phyloP scores from a whole-genome alignment of 495 filamentous ascomycete species.

The Chaetomium fimeti region DNA sequence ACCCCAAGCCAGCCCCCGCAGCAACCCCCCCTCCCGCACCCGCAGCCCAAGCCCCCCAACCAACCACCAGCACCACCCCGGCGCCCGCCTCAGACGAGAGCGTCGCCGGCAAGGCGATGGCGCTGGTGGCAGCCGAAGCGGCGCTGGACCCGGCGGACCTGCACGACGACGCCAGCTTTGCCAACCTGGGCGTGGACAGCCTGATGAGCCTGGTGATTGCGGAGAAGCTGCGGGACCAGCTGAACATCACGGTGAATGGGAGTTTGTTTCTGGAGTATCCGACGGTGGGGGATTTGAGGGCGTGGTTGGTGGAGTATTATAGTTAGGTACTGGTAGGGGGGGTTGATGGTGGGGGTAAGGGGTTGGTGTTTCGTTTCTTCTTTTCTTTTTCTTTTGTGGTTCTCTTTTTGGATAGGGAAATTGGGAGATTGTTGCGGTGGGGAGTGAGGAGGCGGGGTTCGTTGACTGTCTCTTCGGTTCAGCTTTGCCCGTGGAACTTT shows the following conservation, averaged over 20 bases:
- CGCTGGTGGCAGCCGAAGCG: conserved; percentile 20
- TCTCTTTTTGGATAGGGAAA: no score
- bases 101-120: not conserved
- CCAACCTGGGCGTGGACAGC: conserved; percentile 51
- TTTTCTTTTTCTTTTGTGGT: no score
- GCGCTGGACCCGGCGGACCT: conserved; percentile 16
- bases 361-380: no score
- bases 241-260: conserved; percentile 41
- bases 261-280: conserved; percentile 47
- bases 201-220: conserved; percentile 47
- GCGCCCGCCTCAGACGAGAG: not conserved
- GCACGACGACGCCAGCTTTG: conserved; percentile 33
- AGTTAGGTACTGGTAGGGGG: not conserved
- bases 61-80: not conserved
- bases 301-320: conserved; percentile 21
- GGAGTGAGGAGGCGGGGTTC: no score
- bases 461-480: no score
- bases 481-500: no score
- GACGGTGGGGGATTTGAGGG: conserved; percentile 40
- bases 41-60: not conserved
- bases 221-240: conserved; percentile 43
- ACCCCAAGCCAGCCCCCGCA: not conserved
- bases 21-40: not conserved
- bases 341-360: no score
- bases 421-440: no score